Base-by-base conservation (phyloP, 176 grass and related monocot species). In the Cenchrus americanus region DNA sequence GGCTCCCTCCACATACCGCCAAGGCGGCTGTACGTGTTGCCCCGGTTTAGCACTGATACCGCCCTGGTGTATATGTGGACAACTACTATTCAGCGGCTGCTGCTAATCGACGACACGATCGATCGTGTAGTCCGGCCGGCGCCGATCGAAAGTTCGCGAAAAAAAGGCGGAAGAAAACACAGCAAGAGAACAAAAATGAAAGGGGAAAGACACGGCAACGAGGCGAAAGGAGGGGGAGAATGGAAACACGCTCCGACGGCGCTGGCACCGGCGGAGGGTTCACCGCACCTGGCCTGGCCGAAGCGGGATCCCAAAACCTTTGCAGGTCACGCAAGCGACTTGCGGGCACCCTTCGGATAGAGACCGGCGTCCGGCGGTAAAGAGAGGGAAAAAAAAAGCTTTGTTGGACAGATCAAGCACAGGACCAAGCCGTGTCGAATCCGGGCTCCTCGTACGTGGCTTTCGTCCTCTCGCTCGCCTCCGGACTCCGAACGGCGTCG, bases 261-360 rank as follows among this genome's bases (percentile, higher is more conserved):
- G 10, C 26, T 3, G 49, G 13, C 49, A 51, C 10, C 10, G 44
- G 44, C 8, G 34, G 34, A 37, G 43, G 10, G 69, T 83, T n/a
- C 81, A 75, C 6, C 71, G 81, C 47, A 83, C 26, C 30, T 65
- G 71, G 81, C 58, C 47, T 11, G 10, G 11, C 69, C 55, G 14
- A 7, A 19, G 17, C 53, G 53, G 18, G 51, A 18, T 54, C 51
- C 5, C 15, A 18, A 21, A 6, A 21, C 18, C 18, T 57, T 8
- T 21, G 49, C 43, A 42, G 11, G 83, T 79, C 76, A 79, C 83
- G 83, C 53, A 55, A 34, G 26, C 78, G 53, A 61, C 62, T 62
- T 42, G 61, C 49, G 34, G 34, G 53, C 14, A 21, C 18, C 62
- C 13, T 11, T 12, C 8, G 58, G 40, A 21, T 41, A 37, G 23